Conservation (phyloP, 371 early-diverging fungal species). For the Saksenaea vasiformis region DNA sequence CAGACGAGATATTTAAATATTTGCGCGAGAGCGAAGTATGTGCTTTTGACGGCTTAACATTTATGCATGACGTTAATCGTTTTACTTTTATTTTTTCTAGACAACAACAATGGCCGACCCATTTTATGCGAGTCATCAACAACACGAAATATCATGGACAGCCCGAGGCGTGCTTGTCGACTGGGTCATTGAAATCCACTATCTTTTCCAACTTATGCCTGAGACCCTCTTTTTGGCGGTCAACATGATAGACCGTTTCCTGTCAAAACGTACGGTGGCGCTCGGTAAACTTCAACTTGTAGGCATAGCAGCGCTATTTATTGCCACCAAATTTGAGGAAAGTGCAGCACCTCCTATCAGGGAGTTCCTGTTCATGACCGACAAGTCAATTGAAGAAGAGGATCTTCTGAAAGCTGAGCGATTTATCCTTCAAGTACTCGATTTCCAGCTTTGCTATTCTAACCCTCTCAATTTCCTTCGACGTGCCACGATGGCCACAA, state of each 20-base stretch:
- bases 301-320: slow-evolving; percentile 91
- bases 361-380: slow-evolving; percentile 83
- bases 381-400: slow-evolving; percentile 72
- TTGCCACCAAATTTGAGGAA: slow-evolving; percentile 99
- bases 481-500: slow-evolving; percentile 85
- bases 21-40: slow-evolving; percentile 75
- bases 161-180: slow-evolving; percentile 87
- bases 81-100: slow-evolving; percentile 28
- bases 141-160: slow-evolving; percentile 90
- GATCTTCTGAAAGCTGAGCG: slow-evolving; percentile 90
- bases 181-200: slow-evolving; percentile 90
- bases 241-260: slow-evolving; percentile 97
- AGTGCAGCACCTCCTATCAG: slow-evolving; percentile 78
- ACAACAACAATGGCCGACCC: slow-evolving; percentile 71
- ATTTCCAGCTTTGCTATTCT: slow-evolving; percentile 84
- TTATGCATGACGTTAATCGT: neutral
- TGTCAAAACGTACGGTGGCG: slow-evolving; percentile 83
- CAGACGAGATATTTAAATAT: slow-evolving; percentile 86
- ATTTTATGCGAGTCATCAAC: slow-evolving; percentile 75
- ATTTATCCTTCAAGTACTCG: slow-evolving; percentile 82
- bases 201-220: slow-evolving; percentile 88
- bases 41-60: neutral
- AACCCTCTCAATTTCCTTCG: slow-evolving; percentile 91
- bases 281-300: slow-evolving; percentile 94
- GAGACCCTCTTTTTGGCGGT: slow-evolving; percentile 96